Base-by-base conservation (phyloP, 2,329 filamentous ascomycete species). In the Sphaceloma murrayae region DNA sequence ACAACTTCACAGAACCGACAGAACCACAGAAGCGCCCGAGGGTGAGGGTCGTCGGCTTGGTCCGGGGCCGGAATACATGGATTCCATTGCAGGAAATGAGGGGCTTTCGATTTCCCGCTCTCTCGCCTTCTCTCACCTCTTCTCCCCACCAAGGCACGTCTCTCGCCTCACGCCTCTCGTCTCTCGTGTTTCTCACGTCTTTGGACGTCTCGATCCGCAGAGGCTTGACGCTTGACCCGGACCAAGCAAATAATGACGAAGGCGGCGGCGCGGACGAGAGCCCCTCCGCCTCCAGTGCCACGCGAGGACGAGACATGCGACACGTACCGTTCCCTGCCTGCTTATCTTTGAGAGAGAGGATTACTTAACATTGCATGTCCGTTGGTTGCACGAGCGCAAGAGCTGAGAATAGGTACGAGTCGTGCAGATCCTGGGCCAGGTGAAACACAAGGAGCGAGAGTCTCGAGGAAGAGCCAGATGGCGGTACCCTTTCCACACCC, bases 21-120 rank as follows among this genome's bases (percentile, higher is more conserved):
- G n/a, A n/a, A n/a, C n/a, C n/a, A 22, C 34, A 38, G 17, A 13
- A 6, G 19, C 13, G 13, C 27, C 9, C 11, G 24, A 14, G 16
- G 19, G 33, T 14, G 24, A 30, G 7, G n/a, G n/a, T n/a, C n/a
- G n/a, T n/a, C n/a, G n/a, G n/a, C n/a, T n/a, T n/a, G n/a, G n/a
- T n/a, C n/a, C n/a, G n/a, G n/a, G n/a, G n/a, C n/a, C n/a, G n/a
- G n/a, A n/a, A n/a, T n/a, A n/a, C n/a, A n/a, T n/a, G n/a, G n/a
- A n/a, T n/a, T n/a, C n/a, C 13, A 30, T 40, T 22, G 36, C 36
- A 26, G 36, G 36, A 40, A 40, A 40, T 40, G 36, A 40, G 36
- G 36, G 36, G 36, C 26, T 22, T 22, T 29, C 26, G 22, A 22
- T 27, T 27, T 11, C 11, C 7, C 6, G 24, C 6, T 6, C 11